Conservation (phyloP, 306 rosid species). For the Trifolium subterraneum region DNA sequence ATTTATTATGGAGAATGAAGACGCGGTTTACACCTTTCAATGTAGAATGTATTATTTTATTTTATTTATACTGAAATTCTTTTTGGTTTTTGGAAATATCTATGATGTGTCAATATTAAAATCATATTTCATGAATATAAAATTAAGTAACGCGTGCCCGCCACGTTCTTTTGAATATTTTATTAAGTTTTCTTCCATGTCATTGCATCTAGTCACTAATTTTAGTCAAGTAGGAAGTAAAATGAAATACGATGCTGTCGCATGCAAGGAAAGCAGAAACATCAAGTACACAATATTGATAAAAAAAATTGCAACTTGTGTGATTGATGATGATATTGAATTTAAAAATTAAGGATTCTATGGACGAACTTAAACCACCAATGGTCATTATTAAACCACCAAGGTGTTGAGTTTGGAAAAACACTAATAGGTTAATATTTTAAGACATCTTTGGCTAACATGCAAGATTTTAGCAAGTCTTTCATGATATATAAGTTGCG, state of each 20-base stretch:
- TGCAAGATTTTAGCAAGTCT: no score
- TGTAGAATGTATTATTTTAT: no score
- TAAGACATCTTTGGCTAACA: no score
- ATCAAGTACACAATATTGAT: neutral
- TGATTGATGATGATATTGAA: neutral
- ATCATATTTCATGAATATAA: conserved; percentile 18
- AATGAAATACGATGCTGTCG: neutral
- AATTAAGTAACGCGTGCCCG: conserved; percentile 37
- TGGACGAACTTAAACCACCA: neutral
- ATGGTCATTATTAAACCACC: neutral
- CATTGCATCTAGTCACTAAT: neutral
- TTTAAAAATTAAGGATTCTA: neutral
- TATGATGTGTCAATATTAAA: neutral
- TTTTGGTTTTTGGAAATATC: no score
- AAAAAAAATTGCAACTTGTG: conserved; percentile 8
- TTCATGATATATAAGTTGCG: no score
- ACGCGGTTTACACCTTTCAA: no score
- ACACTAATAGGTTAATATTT: no score
- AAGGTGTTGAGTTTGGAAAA: no score
- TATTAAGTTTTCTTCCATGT: neutral
- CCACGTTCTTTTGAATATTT: conserved; percentile 40
- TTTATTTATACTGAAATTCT: no score
- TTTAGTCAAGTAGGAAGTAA: conserved; percentile 24
- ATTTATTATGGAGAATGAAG: no score
- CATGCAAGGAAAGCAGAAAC: neutral